Conservation (phyloP, 805 yeast species). For the Candida xyloterini region DNA sequence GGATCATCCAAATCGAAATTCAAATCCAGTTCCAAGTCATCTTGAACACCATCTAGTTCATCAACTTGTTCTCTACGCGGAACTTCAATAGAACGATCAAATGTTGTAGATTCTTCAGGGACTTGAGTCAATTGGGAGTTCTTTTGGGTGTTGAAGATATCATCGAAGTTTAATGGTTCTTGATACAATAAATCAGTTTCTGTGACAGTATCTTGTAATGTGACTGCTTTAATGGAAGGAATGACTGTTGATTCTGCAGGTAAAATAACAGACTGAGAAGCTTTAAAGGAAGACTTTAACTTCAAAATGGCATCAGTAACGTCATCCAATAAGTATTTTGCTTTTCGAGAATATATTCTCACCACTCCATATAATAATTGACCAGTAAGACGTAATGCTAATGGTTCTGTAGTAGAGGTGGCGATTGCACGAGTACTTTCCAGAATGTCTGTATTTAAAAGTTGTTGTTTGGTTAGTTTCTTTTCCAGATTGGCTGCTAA, state of each 20-base stretch:
- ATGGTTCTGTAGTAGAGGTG: slow-evolving; percentile 47
- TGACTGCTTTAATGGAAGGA: slow-evolving; percentile 55
- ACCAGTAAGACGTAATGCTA: slow-evolving; percentile 80
- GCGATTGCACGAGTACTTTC: slow-evolving; percentile 67
- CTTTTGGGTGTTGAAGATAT: slow-evolving; percentile 22
- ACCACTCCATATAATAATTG: slow-evolving; percentile 85
- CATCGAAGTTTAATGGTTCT: slow-evolving; percentile 51
- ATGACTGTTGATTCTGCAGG: slow-evolving; percentile 61
- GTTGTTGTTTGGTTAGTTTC: slow-evolving; percentile 67
- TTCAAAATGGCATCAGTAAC: slow-evolving; percentile 72
- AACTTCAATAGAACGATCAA: slow-evolving; percentile 63
- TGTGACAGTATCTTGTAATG: slow-evolving; percentile 74
- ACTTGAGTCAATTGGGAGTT: slow-evolving; percentile 8
- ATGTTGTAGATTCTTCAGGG: slow-evolving; percentile 22
- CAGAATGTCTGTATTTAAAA: slow-evolving; percentile 66
- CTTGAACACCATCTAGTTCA: slow-evolving; percentile 31
- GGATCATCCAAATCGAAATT: slow-evolving; percentile 32
- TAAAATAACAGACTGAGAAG: slow-evolving; percentile 49
- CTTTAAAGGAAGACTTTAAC: slow-evolving; percentile 63
- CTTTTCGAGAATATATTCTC: slow-evolving; percentile 79
- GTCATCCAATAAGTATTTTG: slow-evolving; percentile 79
- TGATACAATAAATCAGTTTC: slow-evolving; percentile 70
- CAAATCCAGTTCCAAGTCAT: slow-evolving; percentile 31
- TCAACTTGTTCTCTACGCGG: slow-evolving; percentile 47
- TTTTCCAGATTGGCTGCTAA: slow-evolving; percentile 86